phyloP scores from a whole-genome alignment of 1,284 basidiomycete species.

The Dichomitus squalens region DNA sequence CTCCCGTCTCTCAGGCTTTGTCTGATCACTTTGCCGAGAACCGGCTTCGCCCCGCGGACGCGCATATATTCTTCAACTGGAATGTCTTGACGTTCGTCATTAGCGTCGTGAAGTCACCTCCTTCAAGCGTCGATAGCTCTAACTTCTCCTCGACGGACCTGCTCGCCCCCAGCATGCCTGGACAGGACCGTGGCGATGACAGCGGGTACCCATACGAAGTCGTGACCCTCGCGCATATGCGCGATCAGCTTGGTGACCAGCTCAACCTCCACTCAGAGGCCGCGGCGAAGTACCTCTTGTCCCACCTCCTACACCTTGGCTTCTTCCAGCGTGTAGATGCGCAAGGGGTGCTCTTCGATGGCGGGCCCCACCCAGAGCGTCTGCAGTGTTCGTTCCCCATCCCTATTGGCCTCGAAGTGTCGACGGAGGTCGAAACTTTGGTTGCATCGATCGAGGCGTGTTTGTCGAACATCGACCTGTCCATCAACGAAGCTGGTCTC shows the following conservation, averaged over 20 bases:
- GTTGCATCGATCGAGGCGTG: slow-evolving; percentile 73
- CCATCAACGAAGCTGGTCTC: slow-evolving; percentile 74
- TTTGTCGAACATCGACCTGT: slow-evolving; percentile 68
- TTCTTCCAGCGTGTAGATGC: slow-evolving; percentile 54
- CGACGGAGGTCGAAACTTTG: slow-evolving; percentile 71
- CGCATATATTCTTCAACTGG: slow-evolving; percentile 67
- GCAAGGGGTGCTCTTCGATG: slow-evolving; percentile 40
- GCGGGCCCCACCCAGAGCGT: slow-evolving; percentile 31
- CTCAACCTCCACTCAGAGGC: slow-evolving; percentile 57
- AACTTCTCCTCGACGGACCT: slow-evolving; percentile 41
- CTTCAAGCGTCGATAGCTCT: slow-evolving; percentile 22
- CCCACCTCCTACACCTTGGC: slow-evolving; percentile 62
- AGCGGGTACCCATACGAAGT: slow-evolving; percentile 57
- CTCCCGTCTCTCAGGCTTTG: slow-evolving; percentile 47
- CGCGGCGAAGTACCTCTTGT: slow-evolving; percentile 55
- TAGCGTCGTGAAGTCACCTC: slow-evolving; percentile 56
- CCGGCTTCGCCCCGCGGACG: slow-evolving; percentile 37
- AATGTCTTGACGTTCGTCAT: slow-evolving; percentile 62
- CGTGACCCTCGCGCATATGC: slow-evolving; percentile 58
- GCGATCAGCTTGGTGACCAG: slow-evolving; percentile 61
- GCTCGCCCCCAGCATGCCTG: slow-evolving; percentile 42
- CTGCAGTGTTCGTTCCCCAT: slow-evolving; percentile 61
- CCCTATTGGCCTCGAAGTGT: slow-evolving; percentile 71
- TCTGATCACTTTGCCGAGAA: slow-evolving; percentile 58
- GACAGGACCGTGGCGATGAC: slow-evolving; percentile 26